A percentile compares a stretch with the other conserved stretches of the same genome.
Conservation (phyloP, 495 filamentous ascomycete species). For the Penicillium dipodomyicola region DNA sequence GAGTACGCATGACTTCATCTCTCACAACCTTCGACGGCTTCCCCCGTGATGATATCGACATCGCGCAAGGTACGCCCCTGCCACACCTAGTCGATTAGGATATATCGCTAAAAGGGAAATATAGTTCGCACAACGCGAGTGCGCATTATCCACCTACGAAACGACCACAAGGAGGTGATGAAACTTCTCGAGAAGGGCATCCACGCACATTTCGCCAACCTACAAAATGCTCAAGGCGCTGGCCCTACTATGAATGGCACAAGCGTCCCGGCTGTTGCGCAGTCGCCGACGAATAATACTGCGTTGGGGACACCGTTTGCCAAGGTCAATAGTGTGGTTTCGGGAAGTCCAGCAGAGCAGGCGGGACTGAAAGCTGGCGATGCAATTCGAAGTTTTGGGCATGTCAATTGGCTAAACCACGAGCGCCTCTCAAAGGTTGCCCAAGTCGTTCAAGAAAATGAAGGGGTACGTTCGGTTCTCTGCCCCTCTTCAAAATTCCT, state of each 20-base stretch:
- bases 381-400: conserved; percentile 77
- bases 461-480: conserved; percentile 65
- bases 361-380: conserved; percentile 87
- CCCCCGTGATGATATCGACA: conserved; percentile 89
- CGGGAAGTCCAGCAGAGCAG: conserved; percentile 74
- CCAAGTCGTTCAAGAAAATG: conserved; percentile 79
- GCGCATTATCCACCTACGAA: conserved; percentile 83
- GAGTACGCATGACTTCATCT: conserved; percentile 86
- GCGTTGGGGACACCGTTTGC: conserved; percentile 74
- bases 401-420: conserved; percentile 76
- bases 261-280: conserved; percentile 27
- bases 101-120: conserved; percentile 18
- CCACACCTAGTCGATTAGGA: background rate
- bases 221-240: conserved; percentile 32
- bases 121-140: conserved; percentile 86
- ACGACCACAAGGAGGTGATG: conserved; percentile 93
- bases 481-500: background rate
- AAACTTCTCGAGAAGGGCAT: conserved; percentile 72
- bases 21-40: conserved; percentile 91
- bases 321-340: conserved; percentile 79
- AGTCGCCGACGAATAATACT: conserved; percentile 28
- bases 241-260: conserved; percentile 29
- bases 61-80: conserved; percentile 75
- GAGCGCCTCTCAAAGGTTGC: conserved; percentile 81
- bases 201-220: conserved; percentile 63